Conservation (phyloP, 345 rosid genomes). For the Streptanthus diversifolius region DNA sequence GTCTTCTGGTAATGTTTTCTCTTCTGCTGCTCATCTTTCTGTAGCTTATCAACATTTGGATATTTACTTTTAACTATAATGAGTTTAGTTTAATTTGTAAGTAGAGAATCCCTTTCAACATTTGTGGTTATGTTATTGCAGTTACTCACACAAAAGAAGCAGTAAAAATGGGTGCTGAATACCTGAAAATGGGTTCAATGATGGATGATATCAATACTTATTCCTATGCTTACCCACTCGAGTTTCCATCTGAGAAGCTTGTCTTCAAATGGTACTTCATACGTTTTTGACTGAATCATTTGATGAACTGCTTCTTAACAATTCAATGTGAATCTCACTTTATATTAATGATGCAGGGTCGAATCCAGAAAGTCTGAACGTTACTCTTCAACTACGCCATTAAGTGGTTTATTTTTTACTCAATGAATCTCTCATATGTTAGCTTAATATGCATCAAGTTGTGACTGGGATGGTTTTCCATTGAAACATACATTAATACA, state of each 20-base stretch:
- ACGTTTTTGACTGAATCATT: no score
- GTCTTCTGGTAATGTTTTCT: slow-evolving; percentile 43
- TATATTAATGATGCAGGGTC: slow-evolving; percentile 52
- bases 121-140: slow-evolving; percentile 35
- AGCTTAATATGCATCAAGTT: no score
- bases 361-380: slow-evolving; percentile 97
- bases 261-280: slow-evolving; percentile 71
- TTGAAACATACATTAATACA: no score
- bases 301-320: background rate
- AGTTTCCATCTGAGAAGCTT: slow-evolving; percentile 60
- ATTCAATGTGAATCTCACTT: background rate
- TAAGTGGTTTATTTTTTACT: slow-evolving; percentile 38
- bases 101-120: no score
- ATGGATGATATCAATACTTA: slow-evolving; percentile 85
- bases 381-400: slow-evolving; percentile 91
- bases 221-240: slow-evolving; percentile 67
- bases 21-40: background rate
- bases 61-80: no score
- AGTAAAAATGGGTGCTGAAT: slow-evolving; percentile 39
- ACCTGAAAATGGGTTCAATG: slow-evolving; percentile 49
- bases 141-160: slow-evolving; percentile 46
- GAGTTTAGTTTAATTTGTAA: no score
- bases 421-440: background rate
- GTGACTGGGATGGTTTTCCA: no score
- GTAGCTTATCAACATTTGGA: no score